These are phyloP conservation scores for Pseudonitzschia pungens DNA, from an alignment of 108 stramenopile genomes.

Conservation along the genomic window DNA sequence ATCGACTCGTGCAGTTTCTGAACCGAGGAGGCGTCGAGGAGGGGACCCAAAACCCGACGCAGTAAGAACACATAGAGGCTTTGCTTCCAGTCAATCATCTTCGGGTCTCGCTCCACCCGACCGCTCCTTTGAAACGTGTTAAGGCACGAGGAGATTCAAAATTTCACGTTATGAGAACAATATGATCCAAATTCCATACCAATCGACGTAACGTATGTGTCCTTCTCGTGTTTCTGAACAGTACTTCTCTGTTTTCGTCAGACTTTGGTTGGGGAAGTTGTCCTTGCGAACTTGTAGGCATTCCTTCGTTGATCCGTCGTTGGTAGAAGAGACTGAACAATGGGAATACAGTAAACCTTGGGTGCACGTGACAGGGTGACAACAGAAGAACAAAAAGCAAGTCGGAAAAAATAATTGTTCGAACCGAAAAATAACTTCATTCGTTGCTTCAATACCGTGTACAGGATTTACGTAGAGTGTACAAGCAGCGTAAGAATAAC, in stretches of 20 bases:
- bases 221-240: not conserved
- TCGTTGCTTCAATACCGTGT: constrained; percentile 16
- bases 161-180: not conserved
- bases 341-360: too few relatives aligned
- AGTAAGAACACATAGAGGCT: constrained; percentile 74
- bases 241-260: not conserved
- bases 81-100: constrained; percentile 64
- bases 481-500: too few relatives aligned
- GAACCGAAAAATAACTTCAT: not conserved
- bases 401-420: too few relatives aligned
- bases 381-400: too few relatives aligned
- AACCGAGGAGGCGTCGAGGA: constrained; percentile 49
- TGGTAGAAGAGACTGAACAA: too few relatives aligned
- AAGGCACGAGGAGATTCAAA: not conserved
- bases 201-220: not conserved
- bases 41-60: constrained; percentile 66
- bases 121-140: not conserved
- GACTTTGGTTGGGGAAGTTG: not conserved
- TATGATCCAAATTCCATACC: not conserved
- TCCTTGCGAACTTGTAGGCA: not conserved
- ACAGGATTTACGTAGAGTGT: too few relatives aligned
- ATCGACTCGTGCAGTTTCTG: constrained; percentile 60
- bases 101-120: not conserved
- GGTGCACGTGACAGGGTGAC: too few relatives aligned
- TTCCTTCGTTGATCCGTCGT: too few relatives aligned